Evolutionary conservation across 495 filamentous ascomycete genomes (phyloP).

Genomic region (Lasiosphaeris hirsuta): DNA sequence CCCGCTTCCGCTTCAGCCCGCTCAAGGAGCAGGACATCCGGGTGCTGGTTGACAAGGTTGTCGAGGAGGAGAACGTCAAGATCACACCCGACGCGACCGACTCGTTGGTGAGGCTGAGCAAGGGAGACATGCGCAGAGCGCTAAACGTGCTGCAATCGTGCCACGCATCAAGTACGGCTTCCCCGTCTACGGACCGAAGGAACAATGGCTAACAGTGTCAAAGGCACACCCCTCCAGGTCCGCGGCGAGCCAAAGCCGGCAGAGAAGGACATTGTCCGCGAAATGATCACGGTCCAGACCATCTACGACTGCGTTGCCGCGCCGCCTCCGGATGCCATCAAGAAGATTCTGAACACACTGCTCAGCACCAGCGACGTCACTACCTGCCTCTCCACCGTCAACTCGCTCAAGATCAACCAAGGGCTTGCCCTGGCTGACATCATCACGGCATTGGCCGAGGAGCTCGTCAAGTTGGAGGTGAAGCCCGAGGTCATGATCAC

Average conservation of each 20-base stretch:
- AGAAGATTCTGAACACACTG: constrained; percentile 76
- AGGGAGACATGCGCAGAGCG: constrained; percentile 93
- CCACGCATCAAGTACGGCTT: constrained; percentile 76
- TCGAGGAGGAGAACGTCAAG: constrained; percentile 80
- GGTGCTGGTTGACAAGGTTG: constrained; percentile 79
- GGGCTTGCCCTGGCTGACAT: constrained; percentile 95
- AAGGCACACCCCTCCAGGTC: constrained; percentile 67
- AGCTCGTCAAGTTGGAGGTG: constrained; percentile 78
- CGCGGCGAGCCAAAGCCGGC: constrained; percentile 58
- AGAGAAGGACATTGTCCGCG: constrained; percentile 60
- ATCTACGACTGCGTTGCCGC: constrained; percentile 98
- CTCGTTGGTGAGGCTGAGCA: constrained; percentile 79
- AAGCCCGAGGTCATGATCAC: constrained; percentile 81
- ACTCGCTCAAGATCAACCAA: constrained; percentile 76
- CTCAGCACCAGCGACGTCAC: constrained; percentile 81
- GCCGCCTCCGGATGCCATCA: constrained; percentile 85
- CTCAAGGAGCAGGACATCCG: constrained; percentile 84
- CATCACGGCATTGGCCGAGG: constrained; percentile 76
- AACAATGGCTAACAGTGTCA: constrained; percentile 16
- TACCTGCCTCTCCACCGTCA: constrained; percentile 79
- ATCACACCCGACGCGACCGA: constrained; percentile 76
- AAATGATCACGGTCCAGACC: constrained; percentile 81
- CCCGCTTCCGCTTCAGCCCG: constrained; percentile 91
- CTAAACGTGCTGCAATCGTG: constrained; percentile 96
- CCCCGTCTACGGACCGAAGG: not conserved